phyloP scores from a whole-genome alignment of 768 basidiomycete species.

The Podaxis sp. region DNA sequence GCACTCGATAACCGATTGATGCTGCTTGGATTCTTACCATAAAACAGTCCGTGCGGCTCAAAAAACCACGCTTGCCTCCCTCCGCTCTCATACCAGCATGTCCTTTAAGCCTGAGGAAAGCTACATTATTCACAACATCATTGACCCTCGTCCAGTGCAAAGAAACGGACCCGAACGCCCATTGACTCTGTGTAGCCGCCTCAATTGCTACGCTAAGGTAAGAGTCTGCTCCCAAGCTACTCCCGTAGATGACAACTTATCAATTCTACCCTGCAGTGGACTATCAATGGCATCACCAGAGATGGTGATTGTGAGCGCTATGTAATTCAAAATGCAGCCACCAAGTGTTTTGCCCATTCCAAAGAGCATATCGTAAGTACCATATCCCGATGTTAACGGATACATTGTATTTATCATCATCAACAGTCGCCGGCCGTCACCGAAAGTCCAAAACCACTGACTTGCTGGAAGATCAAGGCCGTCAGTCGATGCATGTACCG shows the following conservation, averaged over 20 bases:
- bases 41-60: neutral
- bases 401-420: neutral
- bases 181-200: neutral
- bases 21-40: neutral
- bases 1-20: neutral
- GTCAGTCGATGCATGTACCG: constrained; percentile 10
- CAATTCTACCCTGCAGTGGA: neutral
- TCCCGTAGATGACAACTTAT: neutral
- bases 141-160: constrained; percentile 11
- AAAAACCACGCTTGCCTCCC: neutral
- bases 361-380: neutral
- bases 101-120: constrained; percentile 7
- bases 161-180: constrained; percentile 11
- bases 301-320: constrained; percentile 1
- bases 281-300: neutral
- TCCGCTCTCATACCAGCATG: neutral
- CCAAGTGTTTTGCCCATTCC: constrained; percentile 1
- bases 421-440: neutral
- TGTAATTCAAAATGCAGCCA: constrained; percentile 1
- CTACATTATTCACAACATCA: constrained; percentile 10
- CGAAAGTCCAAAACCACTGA: constrained; percentile 6
- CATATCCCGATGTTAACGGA: neutral
- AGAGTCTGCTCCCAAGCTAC: neutral
- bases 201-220: constrained; percentile 6
- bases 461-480: constrained; percentile 10